Conservation (phyloP, 2,329 filamentous ascomycete genomes). For the Chrysoporthe austroafricana region DNA sequence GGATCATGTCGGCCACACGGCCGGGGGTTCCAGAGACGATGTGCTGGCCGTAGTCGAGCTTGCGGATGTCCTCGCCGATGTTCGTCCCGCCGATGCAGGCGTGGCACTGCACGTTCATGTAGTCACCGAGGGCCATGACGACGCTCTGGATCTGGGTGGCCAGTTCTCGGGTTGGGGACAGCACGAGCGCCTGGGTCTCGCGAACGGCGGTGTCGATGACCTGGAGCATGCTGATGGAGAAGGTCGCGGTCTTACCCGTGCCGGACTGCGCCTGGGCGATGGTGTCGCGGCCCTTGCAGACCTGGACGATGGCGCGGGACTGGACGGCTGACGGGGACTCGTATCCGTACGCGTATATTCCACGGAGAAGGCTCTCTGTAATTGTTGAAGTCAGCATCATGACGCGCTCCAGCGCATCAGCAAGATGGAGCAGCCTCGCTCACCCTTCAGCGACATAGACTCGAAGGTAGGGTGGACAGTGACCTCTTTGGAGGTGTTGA, state of each 20-base stretch:
- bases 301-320: conserved; percentile 96
- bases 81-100: conserved; percentile 99
- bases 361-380: conserved; percentile 87
- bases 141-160: conserved; percentile 99
- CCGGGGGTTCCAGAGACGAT: conserved; percentile 97
- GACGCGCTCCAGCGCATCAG: background rate
- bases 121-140: conserved; percentile 97
- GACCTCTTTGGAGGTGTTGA: conserved; percentile 97
- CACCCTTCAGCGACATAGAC: conserved; percentile 91
- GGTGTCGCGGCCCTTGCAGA: conserved; percentile 98
- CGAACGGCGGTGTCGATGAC: conserved; percentile 96
- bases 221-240: conserved; percentile 98
- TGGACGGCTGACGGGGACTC: conserved; percentile 98
- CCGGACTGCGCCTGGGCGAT: conserved; percentile 98
- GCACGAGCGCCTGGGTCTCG: conserved; percentile 96
- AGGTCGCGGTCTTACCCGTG: conserved; percentile 99
- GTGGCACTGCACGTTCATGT: conserved; percentile 99
- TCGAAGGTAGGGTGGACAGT: conserved; percentile 93
- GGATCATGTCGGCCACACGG: conserved; percentile 99
- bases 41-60: conserved; percentile 92
- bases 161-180: conserved; percentile 96
- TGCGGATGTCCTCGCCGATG: conserved; percentile 98
- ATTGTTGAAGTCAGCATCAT: conserved; percentile 20
- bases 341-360: conserved; percentile 98
- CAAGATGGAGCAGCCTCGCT: conserved; percentile 39